Percentiles rank a stretch among this genome's conserved stretches.
These are phyloP conservation scores for Hemisphaericaspora lyxosophila DNA, from an alignment of 1,139 yeast genomes.

Conservation along the genomic window DNA sequence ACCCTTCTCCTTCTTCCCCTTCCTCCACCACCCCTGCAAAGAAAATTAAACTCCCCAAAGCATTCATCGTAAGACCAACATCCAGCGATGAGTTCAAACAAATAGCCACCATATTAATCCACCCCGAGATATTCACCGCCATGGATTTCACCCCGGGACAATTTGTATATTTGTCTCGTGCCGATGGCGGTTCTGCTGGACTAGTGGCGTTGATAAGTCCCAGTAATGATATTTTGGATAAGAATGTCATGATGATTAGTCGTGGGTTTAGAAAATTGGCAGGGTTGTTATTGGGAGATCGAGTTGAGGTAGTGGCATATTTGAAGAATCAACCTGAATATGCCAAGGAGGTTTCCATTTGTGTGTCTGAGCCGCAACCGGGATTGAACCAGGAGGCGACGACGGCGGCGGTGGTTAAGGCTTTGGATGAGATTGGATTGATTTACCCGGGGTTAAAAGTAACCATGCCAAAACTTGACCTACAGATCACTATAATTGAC, in stretches of 20 bases:
- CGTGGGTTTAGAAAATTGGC: slow-evolving; percentile 48
- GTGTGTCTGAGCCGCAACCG: slow-evolving; percentile 3
- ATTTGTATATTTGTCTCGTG: slow-evolving; percentile 50
- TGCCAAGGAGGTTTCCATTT: slow-evolving; percentile 32
- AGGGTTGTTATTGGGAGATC: slow-evolving; percentile 70
- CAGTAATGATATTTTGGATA: slow-evolving; percentile 40
- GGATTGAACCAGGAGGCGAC: slow-evolving; percentile 14
- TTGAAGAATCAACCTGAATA: slow-evolving; percentile 51
- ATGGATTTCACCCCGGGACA: slow-evolving; percentile 56
- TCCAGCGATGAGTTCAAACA: slow-evolving; percentile 26
- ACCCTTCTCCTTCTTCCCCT: slow-evolving; percentile 17
- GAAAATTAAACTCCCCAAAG: slow-evolving; percentile 47
- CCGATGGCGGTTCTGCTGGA: slow-evolving; percentile 44
- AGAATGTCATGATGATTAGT: slow-evolving; percentile 58
- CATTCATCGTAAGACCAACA: slow-evolving; percentile 62
- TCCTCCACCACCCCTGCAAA: slow-evolving; percentile 23
- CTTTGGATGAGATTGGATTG: slow-evolving; percentile 51
- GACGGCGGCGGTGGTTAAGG: slow-evolving; percentile 40
- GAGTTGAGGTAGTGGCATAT: slow-evolving; percentile 52
- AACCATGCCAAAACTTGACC: slow-evolving; percentile 11
- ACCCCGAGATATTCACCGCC: slow-evolving; percentile 52
- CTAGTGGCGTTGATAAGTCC: slow-evolving; percentile 48
- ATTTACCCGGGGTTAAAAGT: slow-evolving; percentile 53
- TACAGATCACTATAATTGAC: slow-evolving; percentile 22
- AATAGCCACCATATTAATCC: slow-evolving; percentile 45